These are phyloP conservation scores for Cystobasidium pallidum DNA, from an alignment of 1,284 basidiomycete genomes.

Conservation along the genomic window DNA sequence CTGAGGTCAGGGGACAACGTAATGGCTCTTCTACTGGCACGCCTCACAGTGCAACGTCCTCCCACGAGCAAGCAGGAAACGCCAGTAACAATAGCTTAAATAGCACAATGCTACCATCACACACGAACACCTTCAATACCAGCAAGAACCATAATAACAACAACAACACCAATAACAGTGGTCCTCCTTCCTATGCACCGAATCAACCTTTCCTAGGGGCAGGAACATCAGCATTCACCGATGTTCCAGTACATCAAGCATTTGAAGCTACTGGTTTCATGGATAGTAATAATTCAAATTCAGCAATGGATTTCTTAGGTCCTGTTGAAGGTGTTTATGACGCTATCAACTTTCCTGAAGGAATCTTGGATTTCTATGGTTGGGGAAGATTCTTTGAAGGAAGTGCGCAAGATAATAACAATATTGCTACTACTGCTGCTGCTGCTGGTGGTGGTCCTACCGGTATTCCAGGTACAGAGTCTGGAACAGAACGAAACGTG, in stretches of 20 bases:
- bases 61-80: slow-evolving; percentile 9
- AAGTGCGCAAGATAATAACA: neutral
- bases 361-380: slow-evolving; percentile 37
- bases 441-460: no score
- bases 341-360: slow-evolving; percentile 43
- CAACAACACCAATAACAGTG: neutral
- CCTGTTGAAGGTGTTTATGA: slow-evolving; percentile 41
- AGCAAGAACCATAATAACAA: neutral
- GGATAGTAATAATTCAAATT: slow-evolving; percentile 23
- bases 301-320: slow-evolving; percentile 42
- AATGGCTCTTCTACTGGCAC: slow-evolving; percentile 18
- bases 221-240: slow-evolving; percentile 16
- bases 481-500: neutral
- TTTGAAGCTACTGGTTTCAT: slow-evolving; percentile 43
- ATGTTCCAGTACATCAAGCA: slow-evolving; percentile 38
- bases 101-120: neutral
- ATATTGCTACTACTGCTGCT: slow-evolving; percentile 1
- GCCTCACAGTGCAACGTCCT: slow-evolving; percentile 17
- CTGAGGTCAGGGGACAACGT: slow-evolving; percentile 19
- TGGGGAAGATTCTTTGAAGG: slow-evolving; percentile 37
- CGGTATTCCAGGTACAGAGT: no score
- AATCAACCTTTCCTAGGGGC: slow-evolving; percentile 22
- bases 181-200: neutral
- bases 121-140: slow-evolving; percentile 1
- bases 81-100: slow-evolving; percentile 1